Conservation (phyloP, 2,329 filamentous ascomycete species). For the Colletotrichum sp. region DNA sequence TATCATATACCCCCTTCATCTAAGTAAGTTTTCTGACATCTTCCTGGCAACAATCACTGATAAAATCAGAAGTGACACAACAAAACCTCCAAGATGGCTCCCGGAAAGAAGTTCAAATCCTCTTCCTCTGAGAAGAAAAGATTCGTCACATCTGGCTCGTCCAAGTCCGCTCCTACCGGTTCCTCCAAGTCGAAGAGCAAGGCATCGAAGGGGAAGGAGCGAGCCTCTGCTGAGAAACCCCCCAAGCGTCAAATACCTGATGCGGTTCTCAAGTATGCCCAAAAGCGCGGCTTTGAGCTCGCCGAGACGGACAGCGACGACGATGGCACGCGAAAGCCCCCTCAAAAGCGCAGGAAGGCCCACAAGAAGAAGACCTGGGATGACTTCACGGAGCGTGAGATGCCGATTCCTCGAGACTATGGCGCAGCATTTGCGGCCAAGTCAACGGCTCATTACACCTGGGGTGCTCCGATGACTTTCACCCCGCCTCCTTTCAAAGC, state of each 20-base stretch:
- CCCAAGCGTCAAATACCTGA: not conserved
- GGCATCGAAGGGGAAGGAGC: not conserved
- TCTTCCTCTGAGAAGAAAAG: not conserved
- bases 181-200: not conserved
- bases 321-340: not conserved
- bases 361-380: not conserved
- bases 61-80: not conserved
- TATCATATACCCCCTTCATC: not conserved
- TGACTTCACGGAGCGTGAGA: not conserved
- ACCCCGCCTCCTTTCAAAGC: not conserved
- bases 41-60: not conserved
- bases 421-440: slow-evolving; percentile 6
- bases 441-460: slow-evolving; percentile 7
- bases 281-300: not conserved
- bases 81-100: not conserved
- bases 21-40: not conserved
- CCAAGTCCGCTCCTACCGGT: not conserved
- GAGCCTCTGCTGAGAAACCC: not conserved
- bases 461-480: not conserved
- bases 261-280: not conserved
- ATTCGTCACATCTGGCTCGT: not conserved
- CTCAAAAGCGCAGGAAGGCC: not conserved
- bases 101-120: not conserved
- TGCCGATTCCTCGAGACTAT: not conserved
- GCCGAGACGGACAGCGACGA: not conserved